These are phyloP conservation scores for Vanilla planifolia DNA, from an alignment of 106 monocot genomes.

Conservation along the genomic window DNA sequence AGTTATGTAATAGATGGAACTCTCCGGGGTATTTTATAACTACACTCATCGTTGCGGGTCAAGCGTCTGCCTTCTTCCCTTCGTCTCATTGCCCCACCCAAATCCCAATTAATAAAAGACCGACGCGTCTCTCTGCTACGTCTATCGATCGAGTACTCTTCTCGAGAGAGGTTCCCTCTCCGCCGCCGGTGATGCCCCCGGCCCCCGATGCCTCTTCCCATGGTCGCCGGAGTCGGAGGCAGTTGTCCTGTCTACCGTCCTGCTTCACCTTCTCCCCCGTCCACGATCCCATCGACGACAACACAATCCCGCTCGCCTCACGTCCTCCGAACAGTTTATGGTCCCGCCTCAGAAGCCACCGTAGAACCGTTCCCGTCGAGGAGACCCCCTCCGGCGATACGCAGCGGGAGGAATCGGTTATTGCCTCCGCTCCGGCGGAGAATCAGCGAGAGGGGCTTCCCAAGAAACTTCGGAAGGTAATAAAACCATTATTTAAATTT, in stretches of 20 bases:
- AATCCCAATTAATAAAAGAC: too few species aligned
- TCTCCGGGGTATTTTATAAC: too few species aligned
- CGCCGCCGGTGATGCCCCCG: too few species aligned
- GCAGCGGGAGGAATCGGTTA: not conserved
- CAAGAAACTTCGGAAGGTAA: not conserved
- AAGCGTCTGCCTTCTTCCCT: too few species aligned
- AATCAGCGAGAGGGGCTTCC: not conserved
- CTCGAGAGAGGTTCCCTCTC: too few species aligned
- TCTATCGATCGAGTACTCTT: too few species aligned
- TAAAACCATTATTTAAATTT: not conserved
- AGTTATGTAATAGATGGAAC: too few species aligned
- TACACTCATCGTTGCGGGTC: too few species aligned
- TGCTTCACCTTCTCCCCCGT: constrained; percentile 14
- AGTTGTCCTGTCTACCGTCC: not conserved
- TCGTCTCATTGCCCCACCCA: too few species aligned
- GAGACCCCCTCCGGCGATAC: not conserved
- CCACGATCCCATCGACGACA: constrained; percentile 1
- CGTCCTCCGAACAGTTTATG: not conserved
- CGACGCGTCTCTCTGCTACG: too few species aligned
- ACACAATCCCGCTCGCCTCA: not conserved
- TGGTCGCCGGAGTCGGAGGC: not conserved
- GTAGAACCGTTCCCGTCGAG: constrained; percentile 11
- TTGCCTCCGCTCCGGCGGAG: not conserved
- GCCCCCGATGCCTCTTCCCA: not conserved
- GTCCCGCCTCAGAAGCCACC: constrained; percentile 1